Base-by-base conservation (phyloP, 768 basidiomycete species). In the Lactarius psammicola region DNA sequence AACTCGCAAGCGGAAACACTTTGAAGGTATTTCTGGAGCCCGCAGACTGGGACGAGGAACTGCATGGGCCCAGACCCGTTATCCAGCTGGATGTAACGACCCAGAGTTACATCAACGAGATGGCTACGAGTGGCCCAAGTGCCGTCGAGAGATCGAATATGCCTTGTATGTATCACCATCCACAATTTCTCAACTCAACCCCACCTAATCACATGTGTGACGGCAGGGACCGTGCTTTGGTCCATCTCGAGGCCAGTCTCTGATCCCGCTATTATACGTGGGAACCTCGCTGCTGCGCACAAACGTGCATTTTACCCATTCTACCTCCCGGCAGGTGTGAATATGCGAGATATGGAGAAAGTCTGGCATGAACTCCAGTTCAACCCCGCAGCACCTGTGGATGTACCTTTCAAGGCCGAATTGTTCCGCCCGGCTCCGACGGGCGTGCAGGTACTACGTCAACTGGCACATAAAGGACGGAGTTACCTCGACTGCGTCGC, bases 21-120 rank as follows among this genome's bases (percentile, higher is more conserved):
- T 75, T 94, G 73, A 81, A 84, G 20, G 80, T 90, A 3, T 93
- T 85, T 80, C 83, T 92, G 13, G 83, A 90, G 73, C 90, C 88
- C 20, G 75, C 74, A 2, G 78, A 82, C 18, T 83, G 81, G 81
- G 72, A 75, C 0, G 74, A 78, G 60, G 78, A 76, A 9, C 69
- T 72, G 15, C 70, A 72, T 44, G 38, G 38, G 56, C 5, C 56
- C 9, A 56, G 10, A 28, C 86, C 87, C 1, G 81, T 91, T 33
- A 78, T 80, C 30, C 85, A 89, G 74, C 74, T 94, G 28, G 78
- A 80, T 28, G 78, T 92, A n/a, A 75, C 70, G 3, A 74, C 81
- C 33, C 71, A 68, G 40, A 87, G 77, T 72, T 83, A 76, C 69
- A 56, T 88, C 18, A 76, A 82, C 54, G 75, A 75, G 9, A 64